phyloP scores from a whole-genome alignment of 805 yeast genomes.

The Kurtzmaniella cleridarum region DNA sequence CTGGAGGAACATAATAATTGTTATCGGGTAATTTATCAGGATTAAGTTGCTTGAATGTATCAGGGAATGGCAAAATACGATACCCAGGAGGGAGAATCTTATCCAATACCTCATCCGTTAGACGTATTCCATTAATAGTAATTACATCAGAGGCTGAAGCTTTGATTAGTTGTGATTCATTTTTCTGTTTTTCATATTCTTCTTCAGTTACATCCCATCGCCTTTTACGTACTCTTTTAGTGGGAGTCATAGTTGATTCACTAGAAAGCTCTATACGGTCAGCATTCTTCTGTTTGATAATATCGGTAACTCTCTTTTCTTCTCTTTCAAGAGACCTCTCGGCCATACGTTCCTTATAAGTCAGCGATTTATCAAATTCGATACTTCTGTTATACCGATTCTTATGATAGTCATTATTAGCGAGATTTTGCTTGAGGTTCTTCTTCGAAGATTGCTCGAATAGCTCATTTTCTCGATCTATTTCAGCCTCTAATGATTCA shows the following conservation, averaged over 20 bases:
- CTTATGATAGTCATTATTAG: constrained; percentile 23
- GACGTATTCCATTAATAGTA: constrained; percentile 21
- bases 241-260: constrained; percentile 7
- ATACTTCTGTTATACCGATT: constrained; percentile 21
- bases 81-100: constrained; percentile 51
- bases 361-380: constrained; percentile 18
- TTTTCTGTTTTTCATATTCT: constrained; percentile 17
- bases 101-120: constrained; percentile 44
- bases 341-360: constrained; percentile 40
- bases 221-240: constrained; percentile 22
- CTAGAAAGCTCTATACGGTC: constrained; percentile 7
- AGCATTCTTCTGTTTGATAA: constrained; percentile 14
- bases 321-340: constrained; percentile 37
- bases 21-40: constrained; percentile 26
- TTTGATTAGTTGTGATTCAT: background rate
- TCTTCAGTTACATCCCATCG: constrained; percentile 44
- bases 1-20: constrained; percentile 51
- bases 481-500: constrained; percentile 18
- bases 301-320: constrained; percentile 19
- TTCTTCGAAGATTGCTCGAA: constrained; percentile 11
- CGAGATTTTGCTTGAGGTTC: constrained; percentile 13
- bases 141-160: background rate
- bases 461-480: constrained; percentile 17
- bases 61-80: constrained; percentile 37
- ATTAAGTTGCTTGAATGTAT: constrained; percentile 30